phyloP scores from a whole-genome alignment of 148 eudicot species.

The Arbutus unedo region DNA sequence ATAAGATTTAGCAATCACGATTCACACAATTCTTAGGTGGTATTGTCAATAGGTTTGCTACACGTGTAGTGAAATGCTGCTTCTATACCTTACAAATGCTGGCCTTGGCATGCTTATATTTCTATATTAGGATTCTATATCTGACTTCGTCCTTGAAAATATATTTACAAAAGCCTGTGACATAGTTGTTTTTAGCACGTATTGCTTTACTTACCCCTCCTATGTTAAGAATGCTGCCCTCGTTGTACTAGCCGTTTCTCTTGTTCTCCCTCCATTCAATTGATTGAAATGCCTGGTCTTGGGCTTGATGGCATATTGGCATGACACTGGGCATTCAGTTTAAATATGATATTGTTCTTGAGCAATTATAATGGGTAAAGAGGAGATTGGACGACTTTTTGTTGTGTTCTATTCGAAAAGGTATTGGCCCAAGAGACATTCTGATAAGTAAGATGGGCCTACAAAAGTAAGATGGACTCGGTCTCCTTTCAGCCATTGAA shows the following conservation, averaged over 20 bases:
- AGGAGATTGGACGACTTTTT: constrained; percentile 1
- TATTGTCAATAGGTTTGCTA: background rate
- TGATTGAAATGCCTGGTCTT: background rate
- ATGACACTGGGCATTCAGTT: background rate
- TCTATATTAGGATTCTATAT: too few species aligned
- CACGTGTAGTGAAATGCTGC: background rate
- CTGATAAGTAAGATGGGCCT: background rate
- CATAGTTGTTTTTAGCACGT: background rate
- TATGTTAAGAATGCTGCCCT: background rate
- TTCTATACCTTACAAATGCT: background rate
- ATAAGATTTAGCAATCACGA: background rate
- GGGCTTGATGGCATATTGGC: constrained; percentile 4
- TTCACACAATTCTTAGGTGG: background rate
- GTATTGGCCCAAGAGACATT: background rate
- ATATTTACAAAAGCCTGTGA: constrained; percentile 1
- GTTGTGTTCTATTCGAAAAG: background rate
- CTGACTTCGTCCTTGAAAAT: background rate
- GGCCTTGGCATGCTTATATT: background rate
- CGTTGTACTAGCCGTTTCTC: too few species aligned
- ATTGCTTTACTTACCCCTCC: background rate
- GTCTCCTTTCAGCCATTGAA: too few species aligned
- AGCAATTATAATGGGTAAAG: background rate
- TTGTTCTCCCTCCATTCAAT: background rate
- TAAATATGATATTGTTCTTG: background rate
- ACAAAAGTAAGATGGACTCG: background rate